Base-by-base conservation (phyloP, 2,329 filamentous ascomycete genomes). In the Graphium sp. region DNA sequence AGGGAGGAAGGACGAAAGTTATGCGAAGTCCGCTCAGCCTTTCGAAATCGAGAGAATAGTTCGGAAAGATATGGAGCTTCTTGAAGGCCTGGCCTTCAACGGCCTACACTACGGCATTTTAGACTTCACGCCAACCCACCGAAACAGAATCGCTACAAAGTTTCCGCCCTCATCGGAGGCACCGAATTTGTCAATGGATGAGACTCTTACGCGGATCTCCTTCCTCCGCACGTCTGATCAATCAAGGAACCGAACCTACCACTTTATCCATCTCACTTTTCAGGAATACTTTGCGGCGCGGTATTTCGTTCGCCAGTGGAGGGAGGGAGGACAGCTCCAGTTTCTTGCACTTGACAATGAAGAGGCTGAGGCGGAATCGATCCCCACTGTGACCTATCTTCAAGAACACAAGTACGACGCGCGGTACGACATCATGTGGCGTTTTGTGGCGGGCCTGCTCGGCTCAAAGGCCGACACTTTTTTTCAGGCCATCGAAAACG, bases 241-340 rank as follows among this genome's bases (percentile, higher is more conserved):
- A 6, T 40, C 33, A 12, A 5, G 6, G 4, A 18, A 39, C 13
- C 37, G 27, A 32, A 43, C 20, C 15, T 56, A 55, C 30, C 47
- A 57, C 32, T 58, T 59, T 26, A 15, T 57, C 16, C 54, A 59
- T 33, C 35, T 56, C 9, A 34, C 22, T 3, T 34, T 34, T 16
- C 29, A 34, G 11, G 32, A 34, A 13, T 34, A 34, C 15, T 34
- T 32, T 14, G 28, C 32, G 8, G 32, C 32, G 7, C 16, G 11
- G 12, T 22, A 29, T 13, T 34, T 33, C 9, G 28, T 22, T 6
- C 23, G 20, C 26, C 32, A 28, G 3, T 33, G 28, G 28, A 27
- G 11, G n/a, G 2, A 9, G 10, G 7, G 28, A 10, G n/a, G 16
- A 15, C 12, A 14, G 6, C 19, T 30, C 4, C 16, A 16, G 7